Evolutionary conservation across 2,329 filamentous ascomycete genomes (phyloP), one percentile per base, ranked within the genome.

Genomic region (Pseudogymnoascus sp.): DNA sequence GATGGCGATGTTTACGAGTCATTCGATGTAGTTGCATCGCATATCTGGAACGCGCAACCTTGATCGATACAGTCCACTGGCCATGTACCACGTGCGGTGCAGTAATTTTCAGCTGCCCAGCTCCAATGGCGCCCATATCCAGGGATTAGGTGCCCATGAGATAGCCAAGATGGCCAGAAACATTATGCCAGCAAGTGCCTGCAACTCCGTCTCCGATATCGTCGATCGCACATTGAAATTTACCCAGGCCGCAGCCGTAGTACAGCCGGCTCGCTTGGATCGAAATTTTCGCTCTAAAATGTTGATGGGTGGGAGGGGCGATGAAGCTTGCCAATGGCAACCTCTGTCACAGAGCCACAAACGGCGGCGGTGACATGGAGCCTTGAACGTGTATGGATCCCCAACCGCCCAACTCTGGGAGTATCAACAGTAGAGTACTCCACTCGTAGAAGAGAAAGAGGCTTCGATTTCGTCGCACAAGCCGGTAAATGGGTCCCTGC

Each of bases 391-490:
- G 50, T 33, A 56, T 56, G 50, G 50, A 56, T 56, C 50, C 46
- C 29, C 29, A 33, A 31, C 11, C 26, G 46, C 46, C 46, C 26
- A 4, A 56, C 29, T 56, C 17, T 56, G 50, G 2, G 50, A 56
- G 50, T 33, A 56, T 56, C 50, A 56, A n/a, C 50, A 56, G 50
- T 56, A 56, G 50, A 56, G 46, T 33, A 56, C 50, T 56, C 50
- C 50, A 56, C 50, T 19, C 50, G 26, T 56, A 56, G 50, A 56
- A 56, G 50, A 33, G 29, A 21, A 33, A 19, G 46, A 33, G 50
- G 50, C 50, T 56, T 56, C 50, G 50, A 56, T 56, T 56, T 56
- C 50, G 29, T 56, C 29, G 50, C 50, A 56, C 50, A 56, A 56
- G 50, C 50, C 50, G 50, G 50, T 19, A 56, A 56, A 56, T 56